A percentile compares a stretch with the other conserved stretches of the same genome.
Evolutionary conservation across 257 asterid genomes (phyloP).

Genomic region (Apocynum venetum): DNA sequence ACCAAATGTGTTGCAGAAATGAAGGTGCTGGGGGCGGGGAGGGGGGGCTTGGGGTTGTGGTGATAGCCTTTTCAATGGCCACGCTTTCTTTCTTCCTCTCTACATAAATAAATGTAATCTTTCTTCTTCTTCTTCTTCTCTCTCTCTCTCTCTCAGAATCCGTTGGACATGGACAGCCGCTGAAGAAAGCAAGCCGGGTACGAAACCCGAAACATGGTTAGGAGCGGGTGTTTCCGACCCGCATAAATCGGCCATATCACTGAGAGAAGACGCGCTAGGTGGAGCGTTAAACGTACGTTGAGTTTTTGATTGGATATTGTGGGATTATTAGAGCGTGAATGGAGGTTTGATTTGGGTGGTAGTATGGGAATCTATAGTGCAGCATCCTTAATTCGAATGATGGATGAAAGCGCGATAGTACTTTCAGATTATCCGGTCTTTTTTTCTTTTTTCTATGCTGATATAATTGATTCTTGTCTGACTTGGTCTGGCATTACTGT

Average conservation of each 20-base stretch:
- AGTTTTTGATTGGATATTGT: not conserved
- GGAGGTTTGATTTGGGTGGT: not conserved
- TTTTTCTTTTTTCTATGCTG: not conserved
- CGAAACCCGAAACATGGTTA: not conserved
- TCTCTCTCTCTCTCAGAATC: slow-evolving; percentile 19
- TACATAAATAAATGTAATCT: too few relatives aligned
- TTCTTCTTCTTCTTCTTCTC: not conserved
- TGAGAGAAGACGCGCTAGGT: not conserved
- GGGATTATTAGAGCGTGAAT: not conserved
- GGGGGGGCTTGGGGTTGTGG: slow-evolving; percentile 11
- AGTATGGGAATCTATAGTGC: not conserved
- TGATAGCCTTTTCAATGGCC: slow-evolving; percentile 29
- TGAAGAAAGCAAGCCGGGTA: slow-evolving; percentile 16
- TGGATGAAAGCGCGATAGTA: not conserved
- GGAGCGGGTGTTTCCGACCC: slow-evolving; percentile 7
- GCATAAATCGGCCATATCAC: not conserved
- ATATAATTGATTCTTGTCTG: not conserved
- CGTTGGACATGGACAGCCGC: slow-evolving; percentile 68
- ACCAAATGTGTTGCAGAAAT: slow-evolving; percentile 12
- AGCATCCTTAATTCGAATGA: not conserved
- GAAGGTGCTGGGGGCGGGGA: slow-evolving; percentile 6
- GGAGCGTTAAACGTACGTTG: not conserved
- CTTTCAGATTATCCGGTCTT: not conserved
- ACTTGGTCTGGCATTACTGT: too few relatives aligned
- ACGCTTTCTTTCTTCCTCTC: slow-evolving; percentile 16